Conservation (phyloP, 2,329 filamentous ascomycete species). For the Trichoderma simmonsii region DNA sequence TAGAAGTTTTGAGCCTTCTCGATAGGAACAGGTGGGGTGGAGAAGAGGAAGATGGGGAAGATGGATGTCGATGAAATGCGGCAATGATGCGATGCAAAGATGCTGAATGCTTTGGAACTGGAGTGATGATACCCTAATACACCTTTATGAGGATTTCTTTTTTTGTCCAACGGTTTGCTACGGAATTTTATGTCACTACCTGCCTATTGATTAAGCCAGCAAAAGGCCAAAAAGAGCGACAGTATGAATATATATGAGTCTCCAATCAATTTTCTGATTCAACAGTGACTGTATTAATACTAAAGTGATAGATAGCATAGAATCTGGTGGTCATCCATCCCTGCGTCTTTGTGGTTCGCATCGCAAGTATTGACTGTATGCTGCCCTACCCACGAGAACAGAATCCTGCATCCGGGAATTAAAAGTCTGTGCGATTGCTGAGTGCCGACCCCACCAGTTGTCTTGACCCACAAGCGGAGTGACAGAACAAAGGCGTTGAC, state of each 20-base stretch:
- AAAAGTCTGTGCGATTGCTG: background rate
- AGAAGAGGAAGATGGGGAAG: background rate
- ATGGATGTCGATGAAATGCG: background rate
- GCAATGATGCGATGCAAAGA: background rate
- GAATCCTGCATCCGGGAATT: background rate
- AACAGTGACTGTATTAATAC: background rate
- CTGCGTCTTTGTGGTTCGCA: background rate
- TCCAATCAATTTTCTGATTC: background rate
- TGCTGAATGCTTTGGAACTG: background rate
- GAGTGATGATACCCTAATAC: slow-evolving; percentile 13
- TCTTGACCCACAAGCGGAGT: slow-evolving; percentile 2
- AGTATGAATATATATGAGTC: background rate
- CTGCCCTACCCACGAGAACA: background rate
- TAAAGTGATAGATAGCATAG: background rate
- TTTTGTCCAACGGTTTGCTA: background rate
- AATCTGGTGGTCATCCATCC: background rate
- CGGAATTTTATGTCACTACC: background rate
- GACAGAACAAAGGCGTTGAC: background rate
- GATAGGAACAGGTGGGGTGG: background rate
- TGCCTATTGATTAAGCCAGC: background rate
- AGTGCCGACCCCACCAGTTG: background rate
- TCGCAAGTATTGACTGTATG: background rate
- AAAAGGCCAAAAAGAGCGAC: background rate
- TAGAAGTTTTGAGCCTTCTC: background rate
- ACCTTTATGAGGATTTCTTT: slow-evolving; percentile 1